These are phyloP conservation scores for Vachellia collinsii DNA, from an alignment of 306 rosid species.

Conservation along the genomic window DNA sequence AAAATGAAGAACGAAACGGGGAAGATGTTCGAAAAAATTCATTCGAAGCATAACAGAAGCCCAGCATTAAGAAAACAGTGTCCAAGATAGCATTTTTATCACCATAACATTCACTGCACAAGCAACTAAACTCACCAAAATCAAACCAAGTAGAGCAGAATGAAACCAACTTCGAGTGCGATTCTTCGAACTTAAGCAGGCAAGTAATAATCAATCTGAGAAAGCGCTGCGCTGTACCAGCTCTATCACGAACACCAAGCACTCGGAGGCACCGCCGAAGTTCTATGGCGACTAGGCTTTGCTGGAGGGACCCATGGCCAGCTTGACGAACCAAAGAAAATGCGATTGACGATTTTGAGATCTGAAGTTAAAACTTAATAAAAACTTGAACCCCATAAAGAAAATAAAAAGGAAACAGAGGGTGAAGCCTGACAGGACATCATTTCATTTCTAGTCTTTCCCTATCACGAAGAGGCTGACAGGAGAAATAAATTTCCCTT, in stretches of 20 bases:
- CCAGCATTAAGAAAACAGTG: neutral
- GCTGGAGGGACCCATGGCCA: neutral
- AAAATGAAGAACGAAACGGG: neutral
- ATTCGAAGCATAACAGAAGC: slow-evolving; percentile 24
- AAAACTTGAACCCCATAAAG: slow-evolving; percentile 22
- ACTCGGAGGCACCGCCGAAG: neutral
- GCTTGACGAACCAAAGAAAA: neutral
- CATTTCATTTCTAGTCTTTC: neutral
- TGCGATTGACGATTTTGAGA: slow-evolving; percentile 41
- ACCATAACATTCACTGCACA: slow-evolving; percentile 11
- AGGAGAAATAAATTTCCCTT: neutral
- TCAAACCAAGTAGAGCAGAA: slow-evolving; percentile 32
- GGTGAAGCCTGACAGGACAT: neutral
- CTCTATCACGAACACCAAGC: neutral
- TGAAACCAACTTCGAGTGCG: slow-evolving; percentile 19
- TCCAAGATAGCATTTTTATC: slow-evolving; percentile 37
- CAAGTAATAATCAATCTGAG: slow-evolving; percentile 12
- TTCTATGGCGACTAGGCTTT: slow-evolving; percentile 6
- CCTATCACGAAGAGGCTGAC: neutral
- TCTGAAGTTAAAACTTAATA: slow-evolving; percentile 26
- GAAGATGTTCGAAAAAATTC: slow-evolving; percentile 14
- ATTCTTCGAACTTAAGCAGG: slow-evolving; percentile 28
- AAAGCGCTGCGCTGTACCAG: neutral
- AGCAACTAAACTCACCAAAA: slow-evolving; percentile 36
- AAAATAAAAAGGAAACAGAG: slow-evolving; percentile 7